Base-by-base conservation (phyloP, 768 basidiomycete genomes). In the Collybia sordida region DNA sequence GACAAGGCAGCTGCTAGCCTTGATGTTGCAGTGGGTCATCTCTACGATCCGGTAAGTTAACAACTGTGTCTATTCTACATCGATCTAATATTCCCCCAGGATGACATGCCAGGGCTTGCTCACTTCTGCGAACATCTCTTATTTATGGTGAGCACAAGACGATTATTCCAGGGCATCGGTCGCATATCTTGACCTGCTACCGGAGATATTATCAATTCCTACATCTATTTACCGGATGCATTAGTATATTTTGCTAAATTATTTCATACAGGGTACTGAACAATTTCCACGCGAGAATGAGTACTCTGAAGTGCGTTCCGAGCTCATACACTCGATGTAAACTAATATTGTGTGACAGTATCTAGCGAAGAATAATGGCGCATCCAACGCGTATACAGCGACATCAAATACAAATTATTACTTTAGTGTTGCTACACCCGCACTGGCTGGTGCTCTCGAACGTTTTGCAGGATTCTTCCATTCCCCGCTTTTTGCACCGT, bases 71-170 rank as follows among this genome's bases (percentile, higher is more conserved):
- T 14, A n/a, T 21, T n/a, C 37, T 21, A 27, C 27, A 2, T 7
- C 9, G 39, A 42, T 49, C 38, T 53, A 27, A 52, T 50, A 12
- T 18, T 47, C 11, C 17, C 14, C 39, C 23, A 90, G 84, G 84
- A 80, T 64, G 93, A 96, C 63, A 88, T 94, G 80, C 93, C 90
- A 8, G 93, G 93, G 9, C 77, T 95, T 38, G 93, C 93, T 42
- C 93, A 96, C 67, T 95, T 95, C 63, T 95, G 94, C 70, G 96
- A 99, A 65, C 96, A 99, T 67, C 64, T 99, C 42, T 69, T 97
- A 53, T 99, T 99, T 70, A 92, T 99, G 86, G 95, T 93, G 59
- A 53, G 84, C 9, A 14, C 14, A 14, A 14, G 31, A 31, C 19
- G 21, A 37, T 49, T 24, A 38, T 9, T 12, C 23, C 23, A 17